These are phyloP conservation scores for Aspergillus sp. DNA, from an alignment of 2,329 filamentous ascomycete genomes.

Conservation along the genomic window DNA sequence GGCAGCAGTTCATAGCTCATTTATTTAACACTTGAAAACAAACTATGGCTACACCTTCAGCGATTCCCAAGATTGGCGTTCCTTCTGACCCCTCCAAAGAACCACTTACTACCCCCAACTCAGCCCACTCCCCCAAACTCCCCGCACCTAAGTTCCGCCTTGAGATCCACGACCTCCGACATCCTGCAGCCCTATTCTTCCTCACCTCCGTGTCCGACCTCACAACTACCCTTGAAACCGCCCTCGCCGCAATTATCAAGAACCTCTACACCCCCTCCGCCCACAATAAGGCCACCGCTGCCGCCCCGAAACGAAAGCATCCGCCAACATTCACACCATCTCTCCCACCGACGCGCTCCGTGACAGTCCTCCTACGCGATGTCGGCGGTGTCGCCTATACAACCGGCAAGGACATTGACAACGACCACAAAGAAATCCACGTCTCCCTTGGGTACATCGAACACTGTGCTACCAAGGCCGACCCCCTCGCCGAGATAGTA, in stretches of 20 bases:
- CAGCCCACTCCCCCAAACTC: constrained; percentile 12
- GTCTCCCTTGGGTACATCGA: constrained; percentile 75
- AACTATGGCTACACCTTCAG: constrained; percentile 19
- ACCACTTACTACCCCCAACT: background rate
- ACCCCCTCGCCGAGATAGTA: constrained; percentile 61
- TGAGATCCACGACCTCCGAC: constrained; percentile 46
- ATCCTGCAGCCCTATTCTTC: constrained; percentile 53
- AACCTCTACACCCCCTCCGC: constrained; percentile 63
- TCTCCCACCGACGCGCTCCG: constrained; percentile 70
- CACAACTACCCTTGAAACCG: constrained; percentile 57
- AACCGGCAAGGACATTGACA: constrained; percentile 72
- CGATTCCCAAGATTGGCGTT: constrained; percentile 15
- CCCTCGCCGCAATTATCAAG: constrained; percentile 67
- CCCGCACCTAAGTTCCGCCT: constrained; percentile 38
- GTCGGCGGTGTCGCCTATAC: constrained; percentile 91
- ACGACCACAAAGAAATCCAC: constrained; percentile 91
- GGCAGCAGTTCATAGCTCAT: background rate
- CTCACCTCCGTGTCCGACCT: constrained; percentile 64
- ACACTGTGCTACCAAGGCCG: constrained; percentile 20
- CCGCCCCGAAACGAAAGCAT: constrained; percentile 10
- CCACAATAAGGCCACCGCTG: background rate
- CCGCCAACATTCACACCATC: constrained; percentile 29
- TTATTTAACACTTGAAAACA: background rate
- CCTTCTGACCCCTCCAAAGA: background rate
- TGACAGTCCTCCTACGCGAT: constrained; percentile 76